Conservation (phyloP, 2,329 filamentous ascomycete species). For the Phoma sp. region DNA sequence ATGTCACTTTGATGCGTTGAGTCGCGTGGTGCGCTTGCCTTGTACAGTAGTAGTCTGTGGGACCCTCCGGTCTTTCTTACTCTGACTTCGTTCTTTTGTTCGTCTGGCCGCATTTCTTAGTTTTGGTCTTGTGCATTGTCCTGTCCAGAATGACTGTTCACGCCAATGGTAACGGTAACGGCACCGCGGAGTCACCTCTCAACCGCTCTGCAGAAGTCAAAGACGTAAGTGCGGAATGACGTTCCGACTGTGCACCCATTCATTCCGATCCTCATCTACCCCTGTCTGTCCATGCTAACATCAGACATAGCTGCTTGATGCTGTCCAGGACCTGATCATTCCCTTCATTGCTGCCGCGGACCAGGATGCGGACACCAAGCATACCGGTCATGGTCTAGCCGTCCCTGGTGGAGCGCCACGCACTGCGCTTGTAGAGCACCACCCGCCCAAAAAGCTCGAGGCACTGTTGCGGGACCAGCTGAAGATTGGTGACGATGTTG, state of each 20-base stretch:
- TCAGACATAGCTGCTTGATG: conserved; percentile 66
- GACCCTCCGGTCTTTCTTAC: not conserved
- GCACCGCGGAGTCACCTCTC: conserved; percentile 29
- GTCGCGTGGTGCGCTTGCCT: not conserved
- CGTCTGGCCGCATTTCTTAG: too few species aligned
- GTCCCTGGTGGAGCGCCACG: conserved; percentile 64
- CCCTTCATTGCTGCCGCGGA: conserved; percentile 76
- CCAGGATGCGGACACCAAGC: conserved; percentile 62
- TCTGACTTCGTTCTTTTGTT: conserved; percentile 1
- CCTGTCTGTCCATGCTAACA: conserved; percentile 4
- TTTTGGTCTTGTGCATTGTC: not conserved
- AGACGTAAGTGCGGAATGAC: conserved; percentile 37
- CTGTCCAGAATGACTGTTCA: conserved; percentile 2
- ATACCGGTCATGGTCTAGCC: conserved; percentile 62
- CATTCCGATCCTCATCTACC: conserved; percentile 8
- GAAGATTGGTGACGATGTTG: conserved; percentile 42
- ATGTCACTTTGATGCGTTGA: conserved; percentile 15
- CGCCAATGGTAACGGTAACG: conserved; percentile 6
- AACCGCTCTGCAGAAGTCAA: conserved; percentile 47
- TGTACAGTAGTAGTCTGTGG: not conserved
- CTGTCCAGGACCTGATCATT: conserved; percentile 71
- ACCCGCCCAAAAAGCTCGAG: conserved; percentile 52
- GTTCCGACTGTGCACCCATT: conserved; percentile 2
- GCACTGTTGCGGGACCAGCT: conserved; percentile 45
- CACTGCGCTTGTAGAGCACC: conserved; percentile 52